Evolutionary conservation across 148 eudicot genomes (phyloP).

Genomic region (Fagopyrum esculentum): DNA sequence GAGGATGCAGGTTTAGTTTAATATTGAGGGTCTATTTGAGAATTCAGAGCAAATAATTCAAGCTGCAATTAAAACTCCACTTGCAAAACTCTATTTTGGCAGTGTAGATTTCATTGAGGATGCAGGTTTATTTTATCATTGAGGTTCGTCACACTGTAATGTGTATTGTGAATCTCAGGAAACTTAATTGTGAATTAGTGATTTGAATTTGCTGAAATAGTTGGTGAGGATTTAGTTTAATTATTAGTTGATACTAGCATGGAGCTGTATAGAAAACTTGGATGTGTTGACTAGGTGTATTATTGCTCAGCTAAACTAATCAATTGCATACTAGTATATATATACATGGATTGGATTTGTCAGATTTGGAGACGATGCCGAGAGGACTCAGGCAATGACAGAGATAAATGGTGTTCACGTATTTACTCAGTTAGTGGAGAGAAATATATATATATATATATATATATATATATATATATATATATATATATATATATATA

Average conservation of each 20-base stretch:
- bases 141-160: neutral
- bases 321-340: neutral
- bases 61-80: too few relatives aligned
- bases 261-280: neutral
- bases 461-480: too few relatives aligned
- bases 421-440: too few relatives aligned
- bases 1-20: too few relatives aligned
- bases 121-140: too few relatives aligned
- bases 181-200: neutral
- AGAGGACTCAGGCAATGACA: conserved; percentile 82
- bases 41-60: too few relatives aligned
- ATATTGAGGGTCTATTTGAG: too few relatives aligned
- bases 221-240: neutral
- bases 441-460: too few relatives aligned
- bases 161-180: too few relatives aligned
- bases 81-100: too few relatives aligned
- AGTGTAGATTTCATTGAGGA: too few relatives aligned
- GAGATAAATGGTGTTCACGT: conserved; percentile 87
- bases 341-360: conserved; percentile 60
- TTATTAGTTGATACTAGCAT: neutral
- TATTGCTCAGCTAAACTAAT: neutral
- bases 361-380: conserved; percentile 92
- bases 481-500: too few relatives aligned
- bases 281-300: neutral
- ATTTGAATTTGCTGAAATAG: neutral